Percentiles rank a stretch among this genome's conserved stretches.
Evolutionary conservation across 768 basidiomycete genomes (phyloP).

Genomic region (Fibroporia radiculosa): DNA sequence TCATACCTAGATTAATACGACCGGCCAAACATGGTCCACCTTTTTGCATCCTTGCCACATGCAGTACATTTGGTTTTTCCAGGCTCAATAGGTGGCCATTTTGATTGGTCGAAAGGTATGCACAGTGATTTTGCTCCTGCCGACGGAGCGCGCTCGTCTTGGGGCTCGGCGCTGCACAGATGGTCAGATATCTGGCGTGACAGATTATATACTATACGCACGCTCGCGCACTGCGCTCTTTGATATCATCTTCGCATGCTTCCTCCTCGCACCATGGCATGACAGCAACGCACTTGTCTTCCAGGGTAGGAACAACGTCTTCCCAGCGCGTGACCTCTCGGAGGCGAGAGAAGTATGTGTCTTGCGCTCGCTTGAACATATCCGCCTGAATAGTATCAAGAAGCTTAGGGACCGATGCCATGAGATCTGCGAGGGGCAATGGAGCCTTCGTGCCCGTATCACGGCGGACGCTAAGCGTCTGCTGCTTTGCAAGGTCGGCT

Average conservation of each 20-base stretch:
- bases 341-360: conserved; percentile 61
- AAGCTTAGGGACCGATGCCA: conserved; percentile 45
- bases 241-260: conserved; percentile 95
- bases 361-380: conserved; percentile 78
- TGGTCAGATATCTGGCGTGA: conserved; percentile 1
- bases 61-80: conserved; percentile 87
- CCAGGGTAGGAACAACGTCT: conserved; percentile 85
- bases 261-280: conserved; percentile 96
- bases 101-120: conserved; percentile 91
- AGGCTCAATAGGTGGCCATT: conserved; percentile 70
- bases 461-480: conserved; percentile 81
- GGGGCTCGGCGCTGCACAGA: conserved; percentile 60
- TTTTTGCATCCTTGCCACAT: conserved; percentile 83
- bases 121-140: conserved; percentile 96
- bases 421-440: conserved; percentile 42
- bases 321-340: conserved; percentile 82
- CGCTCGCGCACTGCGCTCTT: conserved; percentile 85
- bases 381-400: conserved; percentile 84
- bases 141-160: conserved; percentile 92
- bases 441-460: conserved; percentile 58
- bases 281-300: conserved; percentile 78
- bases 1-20: conserved; percentile 54
- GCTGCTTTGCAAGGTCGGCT: conserved; percentile 75
- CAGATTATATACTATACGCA: conserved; percentile 32
- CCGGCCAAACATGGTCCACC: conserved; percentile 96